Base-by-base conservation (phyloP, 805 yeast species). In the Candida ulmi region DNA sequence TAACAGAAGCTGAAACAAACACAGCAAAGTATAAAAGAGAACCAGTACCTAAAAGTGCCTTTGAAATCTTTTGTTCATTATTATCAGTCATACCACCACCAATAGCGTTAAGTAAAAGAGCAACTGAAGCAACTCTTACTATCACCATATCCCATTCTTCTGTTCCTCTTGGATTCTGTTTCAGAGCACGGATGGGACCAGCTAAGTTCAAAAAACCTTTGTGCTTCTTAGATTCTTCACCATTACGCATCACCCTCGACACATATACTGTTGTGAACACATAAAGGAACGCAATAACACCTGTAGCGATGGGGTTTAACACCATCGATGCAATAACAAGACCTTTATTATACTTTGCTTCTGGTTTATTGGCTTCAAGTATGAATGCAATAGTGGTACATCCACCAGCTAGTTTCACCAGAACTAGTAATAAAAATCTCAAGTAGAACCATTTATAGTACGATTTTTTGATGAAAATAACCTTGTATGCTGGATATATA, bases 301-400 rank as follows among this genome's bases (percentile, higher is more conserved):
- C 36, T 4, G 21, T 18, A 8, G 40, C 30, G 12, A 28, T n/a
- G 4, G 28, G 8, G 29, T 33, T 37, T 24, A 37, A 9, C 4
- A 37, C 36, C 7, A 31, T 3, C 4, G 36, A 19, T 13, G 40
- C 40, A 37, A 37, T 37, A 13, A 37, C 9, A 4, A 37, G 12
- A 4, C 23, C 23, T 11, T 19, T 4, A 11, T 37, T 27, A 4
- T 13, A 32, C 6, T n/a, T 31, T 19, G 13, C 8, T 16, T 17
- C 9, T 17, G 19, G 7, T 13, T 32, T 18, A 19, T 18, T 26
- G 4, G n/a, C 9, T 11, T 30, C 17, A 17, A 19, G 18, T 11
- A 26, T 31, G 21, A 26, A 26, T 4, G 27, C 30, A 26, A 37
- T 13, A 12, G 35, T 25, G 21, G 24, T n/a, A 15, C 26, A 19